phyloP scores from a whole-genome alignment of 2,329 filamentous ascomycete species.

The Xylariales sp. region DNA sequence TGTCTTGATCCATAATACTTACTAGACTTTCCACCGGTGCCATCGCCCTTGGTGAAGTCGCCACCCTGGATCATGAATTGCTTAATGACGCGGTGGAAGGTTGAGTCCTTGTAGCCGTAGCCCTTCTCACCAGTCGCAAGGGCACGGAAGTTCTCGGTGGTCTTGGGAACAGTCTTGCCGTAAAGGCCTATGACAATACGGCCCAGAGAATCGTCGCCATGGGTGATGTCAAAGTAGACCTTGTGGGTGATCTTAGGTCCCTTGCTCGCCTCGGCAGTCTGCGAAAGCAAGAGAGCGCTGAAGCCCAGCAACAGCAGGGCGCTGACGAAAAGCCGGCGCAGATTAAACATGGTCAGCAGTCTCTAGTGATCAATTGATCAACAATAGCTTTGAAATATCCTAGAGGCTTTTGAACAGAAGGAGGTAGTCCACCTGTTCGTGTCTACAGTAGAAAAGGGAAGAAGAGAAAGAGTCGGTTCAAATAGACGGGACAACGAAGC shows the following conservation, averaged over 20 bases:
- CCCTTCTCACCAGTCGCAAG: conserved; percentile 88
- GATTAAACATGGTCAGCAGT: conserved; percentile 73
- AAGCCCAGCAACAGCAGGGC: conserved; percentile 61
- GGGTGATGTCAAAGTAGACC: conserved; percentile 87
- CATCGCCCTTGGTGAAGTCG: conserved; percentile 85
- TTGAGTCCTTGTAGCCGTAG: conserved; percentile 83
- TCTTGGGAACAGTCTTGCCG: conserved; percentile 87
- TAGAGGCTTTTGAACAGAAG: conserved; percentile 28
- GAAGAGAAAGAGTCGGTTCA: conserved; percentile 9
- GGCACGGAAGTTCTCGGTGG: conserved; percentile 78
- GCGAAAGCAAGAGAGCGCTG: conserved; percentile 61
- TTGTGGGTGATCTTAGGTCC: conserved; percentile 97
- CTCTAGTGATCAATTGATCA: conserved; percentile 23
- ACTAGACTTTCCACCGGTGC: conserved; percentile 88
- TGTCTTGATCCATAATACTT: conserved; percentile 52
- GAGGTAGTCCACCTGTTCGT: conserved; percentile 32
- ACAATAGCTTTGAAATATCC: background rate
- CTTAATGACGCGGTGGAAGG: conserved; percentile 92
- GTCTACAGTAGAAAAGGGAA: conserved; percentile 24
- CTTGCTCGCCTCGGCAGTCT: conserved; percentile 79
- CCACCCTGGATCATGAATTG: conserved; percentile 92
- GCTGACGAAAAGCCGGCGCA: conserved; percentile 77
- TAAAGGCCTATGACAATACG: conserved; percentile 86
- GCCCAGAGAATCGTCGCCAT: conserved; percentile 79
- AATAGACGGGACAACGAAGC: conserved; percentile 28